These are phyloP conservation scores for Discostella pseudostelligera DNA, from an alignment of 108 stramenopile species.

Conservation along the genomic window DNA sequence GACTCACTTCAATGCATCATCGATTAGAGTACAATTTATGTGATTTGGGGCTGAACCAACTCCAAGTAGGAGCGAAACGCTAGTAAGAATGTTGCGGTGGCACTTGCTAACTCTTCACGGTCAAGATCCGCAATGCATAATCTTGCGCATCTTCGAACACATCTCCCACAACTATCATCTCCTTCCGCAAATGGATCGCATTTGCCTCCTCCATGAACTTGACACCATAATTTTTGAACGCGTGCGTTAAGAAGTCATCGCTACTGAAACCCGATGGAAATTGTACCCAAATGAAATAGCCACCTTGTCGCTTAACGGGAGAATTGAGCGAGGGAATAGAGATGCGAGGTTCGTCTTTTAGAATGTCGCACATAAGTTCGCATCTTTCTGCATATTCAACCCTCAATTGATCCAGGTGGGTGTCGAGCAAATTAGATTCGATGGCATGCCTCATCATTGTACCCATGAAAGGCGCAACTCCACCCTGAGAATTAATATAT, in stretches of 20 bases:
- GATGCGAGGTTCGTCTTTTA: constrained; percentile 43
- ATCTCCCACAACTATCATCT: constrained; percentile 12
- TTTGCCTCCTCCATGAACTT: constrained; percentile 49
- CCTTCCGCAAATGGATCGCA: constrained; percentile 48
- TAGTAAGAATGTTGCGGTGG: constrained; percentile 37
- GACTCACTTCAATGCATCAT: no score
- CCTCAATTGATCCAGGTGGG: constrained; percentile 46
- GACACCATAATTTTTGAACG: constrained; percentile 34
- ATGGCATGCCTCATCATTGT: constrained; percentile 50
- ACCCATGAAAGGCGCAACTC: constrained; percentile 62
- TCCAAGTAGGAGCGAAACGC: constrained; percentile 32
- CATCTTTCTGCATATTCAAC: constrained; percentile 47
- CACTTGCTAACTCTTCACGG: constrained; percentile 34
- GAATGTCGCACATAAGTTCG: constrained; percentile 31
- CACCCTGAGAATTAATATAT: constrained; percentile 70
- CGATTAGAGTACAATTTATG: no score
- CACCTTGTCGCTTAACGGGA: constrained; percentile 39
- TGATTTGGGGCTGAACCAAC: no score
- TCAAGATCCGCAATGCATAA: constrained; percentile 70
- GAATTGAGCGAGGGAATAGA: constrained; percentile 19
- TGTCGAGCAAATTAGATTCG: constrained; percentile 40
- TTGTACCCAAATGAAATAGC: constrained; percentile 67
- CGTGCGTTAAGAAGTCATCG: constrained; percentile 47
- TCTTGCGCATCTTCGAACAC: constrained; percentile 46
- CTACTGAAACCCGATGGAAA: constrained; percentile 52